These are phyloP conservation scores for Thraustotheca clavata DNA, from an alignment of 352 stramenopile genomes.

Conservation along the genomic window DNA sequence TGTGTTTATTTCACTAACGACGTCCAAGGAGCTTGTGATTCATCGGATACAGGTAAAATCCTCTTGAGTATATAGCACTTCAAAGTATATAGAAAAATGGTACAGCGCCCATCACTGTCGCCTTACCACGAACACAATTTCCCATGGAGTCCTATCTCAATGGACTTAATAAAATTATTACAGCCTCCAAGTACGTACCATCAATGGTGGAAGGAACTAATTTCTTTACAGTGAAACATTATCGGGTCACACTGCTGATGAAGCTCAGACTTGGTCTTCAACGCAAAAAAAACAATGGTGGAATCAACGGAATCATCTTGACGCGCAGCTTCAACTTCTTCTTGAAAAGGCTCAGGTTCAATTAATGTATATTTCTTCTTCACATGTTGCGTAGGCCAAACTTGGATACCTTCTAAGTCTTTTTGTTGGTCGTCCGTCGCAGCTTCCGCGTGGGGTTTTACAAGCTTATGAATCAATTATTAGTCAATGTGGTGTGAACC, in stretches of 20 bases:
- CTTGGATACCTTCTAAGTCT: conserved; percentile 7
- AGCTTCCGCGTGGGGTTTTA: neutral
- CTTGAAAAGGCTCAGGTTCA: conserved; percentile 49
- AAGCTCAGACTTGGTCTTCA: conserved; percentile 38
- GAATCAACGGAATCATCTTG: conserved; percentile 46
- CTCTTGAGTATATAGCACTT: neutral
- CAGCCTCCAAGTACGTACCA: conserved; percentile 13
- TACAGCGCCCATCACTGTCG: neutral
- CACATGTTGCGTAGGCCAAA: neutral
- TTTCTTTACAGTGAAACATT: conserved; percentile 35
- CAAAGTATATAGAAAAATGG: conserved; percentile 11
- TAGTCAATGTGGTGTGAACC: neutral
- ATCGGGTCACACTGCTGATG: conserved; percentile 46
- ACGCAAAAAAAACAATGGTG: conserved; percentile 76
- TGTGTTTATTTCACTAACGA: neutral
- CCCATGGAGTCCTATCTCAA: conserved; percentile 5
- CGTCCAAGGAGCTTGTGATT: neutral
- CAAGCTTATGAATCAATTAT: neutral
- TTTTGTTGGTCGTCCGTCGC: neutral
- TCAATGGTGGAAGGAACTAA: neutral
- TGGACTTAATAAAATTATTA: neutral
- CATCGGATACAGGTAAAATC: conserved; percentile 12
- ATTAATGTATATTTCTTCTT: neutral
- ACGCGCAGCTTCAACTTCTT: conserved; percentile 34
- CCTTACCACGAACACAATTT: neutral